These are phyloP conservation scores for Phaffia rhodozyma DNA, from an alignment of 1,284 basidiomycete species.

Conservation along the genomic window DNA sequence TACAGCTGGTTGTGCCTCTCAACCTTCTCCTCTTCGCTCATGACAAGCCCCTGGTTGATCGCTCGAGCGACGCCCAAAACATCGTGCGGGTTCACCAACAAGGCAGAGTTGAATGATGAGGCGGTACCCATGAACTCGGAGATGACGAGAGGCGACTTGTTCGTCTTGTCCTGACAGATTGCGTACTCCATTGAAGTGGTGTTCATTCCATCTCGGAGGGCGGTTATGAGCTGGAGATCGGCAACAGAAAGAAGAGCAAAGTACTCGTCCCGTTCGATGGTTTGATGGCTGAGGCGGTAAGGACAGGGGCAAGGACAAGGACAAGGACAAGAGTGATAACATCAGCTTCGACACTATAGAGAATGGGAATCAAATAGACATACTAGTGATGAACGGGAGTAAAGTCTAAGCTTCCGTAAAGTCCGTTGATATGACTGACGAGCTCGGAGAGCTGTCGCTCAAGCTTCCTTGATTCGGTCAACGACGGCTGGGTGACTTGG, in stretches of 20 bases:
- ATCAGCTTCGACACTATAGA: slow-evolving; percentile 14
- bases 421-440: slow-evolving; percentile 92
- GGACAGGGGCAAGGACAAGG: too few relatives aligned
- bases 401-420: slow-evolving; percentile 89
- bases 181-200: slow-evolving; percentile 91
- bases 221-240: slow-evolving; percentile 90
- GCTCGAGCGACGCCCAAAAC: slow-evolving; percentile 78
- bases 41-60: slow-evolving; percentile 76
- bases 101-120: slow-evolving; percentile 33
- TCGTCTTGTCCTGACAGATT: slow-evolving; percentile 69
- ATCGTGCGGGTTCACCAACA: slow-evolving; percentile 39
- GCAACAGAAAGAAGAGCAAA: slow-evolving; percentile 92
- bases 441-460: slow-evolving; percentile 88
- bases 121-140: slow-evolving; percentile 95
- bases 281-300: slow-evolving; percentile 60
- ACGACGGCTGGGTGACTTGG: slow-evolving; percentile 84
- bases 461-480: slow-evolving; percentile 85
- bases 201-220: slow-evolving; percentile 96
- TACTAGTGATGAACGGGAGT: slow-evolving; percentile 98
- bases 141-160: slow-evolving; percentile 74
- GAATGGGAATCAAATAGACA: slow-evolving; percentile 30
- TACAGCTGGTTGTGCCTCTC: slow-evolving; percentile 65
- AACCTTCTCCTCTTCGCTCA: slow-evolving; percentile 65
- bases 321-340: not conserved
- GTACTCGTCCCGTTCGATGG: slow-evolving; percentile 95